Evolutionary conservation across 441 rosid species (phyloP).

Genomic region (Adansonia rubrostipa): DNA sequence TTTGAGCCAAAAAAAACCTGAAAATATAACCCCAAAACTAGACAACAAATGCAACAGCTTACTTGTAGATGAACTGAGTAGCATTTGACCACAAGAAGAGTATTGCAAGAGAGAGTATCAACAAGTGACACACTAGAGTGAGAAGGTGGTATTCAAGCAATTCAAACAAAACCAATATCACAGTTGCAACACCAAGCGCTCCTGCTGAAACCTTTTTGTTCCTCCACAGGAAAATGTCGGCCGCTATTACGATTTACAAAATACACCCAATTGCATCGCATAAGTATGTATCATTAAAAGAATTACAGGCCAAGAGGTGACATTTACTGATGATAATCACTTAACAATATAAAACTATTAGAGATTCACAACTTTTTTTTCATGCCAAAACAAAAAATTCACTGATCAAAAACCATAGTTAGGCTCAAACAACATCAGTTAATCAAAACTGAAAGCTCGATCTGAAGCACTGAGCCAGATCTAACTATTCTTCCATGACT

Average conservation of each 20-base stretch:
- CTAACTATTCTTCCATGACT: conserved; percentile 1
- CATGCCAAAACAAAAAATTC: background rate
- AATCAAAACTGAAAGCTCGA: conserved; percentile 12
- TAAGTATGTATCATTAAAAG: background rate
- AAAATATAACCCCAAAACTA: background rate
- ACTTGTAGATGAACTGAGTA: conserved; percentile 74
- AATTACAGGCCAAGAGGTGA: background rate
- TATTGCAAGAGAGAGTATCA: conserved; percentile 61
- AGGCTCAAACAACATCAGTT: background rate
- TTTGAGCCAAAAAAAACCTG: background rate
- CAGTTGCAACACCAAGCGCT: conserved; percentile 69
- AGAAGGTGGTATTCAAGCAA: conserved; percentile 73
- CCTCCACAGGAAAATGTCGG: conserved; percentile 91
- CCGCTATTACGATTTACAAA: conserved; percentile 48
- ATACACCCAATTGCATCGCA: conserved; percentile 19
- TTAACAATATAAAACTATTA: background rate
- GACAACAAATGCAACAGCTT: conserved; percentile 30
- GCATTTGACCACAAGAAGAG: conserved; percentile 90
- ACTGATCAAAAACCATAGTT: conserved; percentile 9
- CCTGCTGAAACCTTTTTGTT: conserved; percentile 81
- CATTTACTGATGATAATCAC: background rate
- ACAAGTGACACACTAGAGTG: conserved; percentile 66
- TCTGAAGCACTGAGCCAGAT: conserved; percentile 20
- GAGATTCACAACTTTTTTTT: background rate
- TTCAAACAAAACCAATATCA: conserved; percentile 76